phyloP scores from a whole-genome alignment of 2,329 filamentous ascomycete genomes.

The Rutstroemia sp. region DNA sequence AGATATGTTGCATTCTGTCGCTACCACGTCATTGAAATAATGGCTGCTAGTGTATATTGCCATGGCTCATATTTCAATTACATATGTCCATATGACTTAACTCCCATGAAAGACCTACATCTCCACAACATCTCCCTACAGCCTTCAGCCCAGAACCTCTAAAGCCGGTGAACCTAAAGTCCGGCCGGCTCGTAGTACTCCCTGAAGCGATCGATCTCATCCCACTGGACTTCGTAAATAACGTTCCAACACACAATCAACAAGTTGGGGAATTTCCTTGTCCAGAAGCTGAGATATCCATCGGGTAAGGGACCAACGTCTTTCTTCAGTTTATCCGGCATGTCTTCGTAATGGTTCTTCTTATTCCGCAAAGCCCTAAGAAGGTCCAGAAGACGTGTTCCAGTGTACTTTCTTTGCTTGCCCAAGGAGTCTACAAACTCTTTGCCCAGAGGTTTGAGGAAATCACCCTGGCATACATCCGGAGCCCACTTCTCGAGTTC shows the following conservation, averaged over 20 bases:
- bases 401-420: conserved; percentile 93
- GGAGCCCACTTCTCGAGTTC: conserved; percentile 49
- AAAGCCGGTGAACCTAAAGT: not conserved
- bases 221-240: conserved; percentile 47
- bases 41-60: too few relatives aligned
- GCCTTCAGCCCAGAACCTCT: too few relatives aligned
- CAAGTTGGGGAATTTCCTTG: conserved; percentile 55
- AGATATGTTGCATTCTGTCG: too few relatives aligned
- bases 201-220: conserved; percentile 50
- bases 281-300: conserved; percentile 64
- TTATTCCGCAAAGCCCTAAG: conserved; percentile 89
- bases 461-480: conserved; percentile 60
- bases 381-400: conserved; percentile 74
- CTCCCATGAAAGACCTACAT: too few relatives aligned
- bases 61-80: too few relatives aligned
- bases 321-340: conserved; percentile 70
- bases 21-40: too few relatives aligned
- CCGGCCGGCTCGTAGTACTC: conserved; percentile 56
- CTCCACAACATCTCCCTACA: too few relatives aligned
- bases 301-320: conserved; percentile 56
- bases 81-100: too few relatives aligned
- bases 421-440: conserved; percentile 84
- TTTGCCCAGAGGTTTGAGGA: conserved; percentile 66
- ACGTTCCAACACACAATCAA: conserved; percentile 60
- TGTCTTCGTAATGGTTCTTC: conserved; percentile 95